Evolutionary conservation across 371 early-diverging fungal species (phyloP).

Genomic region (Quaeritorhiza haematococci): DNA sequence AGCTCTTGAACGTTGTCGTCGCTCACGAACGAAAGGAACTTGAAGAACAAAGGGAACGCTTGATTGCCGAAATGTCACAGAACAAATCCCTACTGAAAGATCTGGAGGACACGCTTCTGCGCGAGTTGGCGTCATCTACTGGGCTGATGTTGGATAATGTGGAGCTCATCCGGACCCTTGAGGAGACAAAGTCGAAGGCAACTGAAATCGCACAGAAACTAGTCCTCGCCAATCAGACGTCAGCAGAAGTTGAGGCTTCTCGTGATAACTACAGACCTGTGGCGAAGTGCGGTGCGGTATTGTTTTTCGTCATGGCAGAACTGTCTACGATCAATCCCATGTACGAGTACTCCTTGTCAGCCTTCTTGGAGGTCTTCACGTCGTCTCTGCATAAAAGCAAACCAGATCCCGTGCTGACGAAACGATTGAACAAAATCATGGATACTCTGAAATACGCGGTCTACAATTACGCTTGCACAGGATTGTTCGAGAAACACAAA

Average conservation of each 20-base stretch:
- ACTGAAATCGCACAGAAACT: conserved; percentile 56
- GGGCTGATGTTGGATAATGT: conserved; percentile 60
- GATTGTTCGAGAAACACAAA: conserved; percentile 56
- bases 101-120: conserved; percentile 50
- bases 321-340: conserved; percentile 57
- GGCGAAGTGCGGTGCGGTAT: conserved; percentile 54
- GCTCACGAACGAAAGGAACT: conserved; percentile 53
- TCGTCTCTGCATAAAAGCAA: conserved; percentile 46
- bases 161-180: conserved; percentile 53
- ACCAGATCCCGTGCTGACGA: conserved; percentile 49
- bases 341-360: conserved; percentile 56
- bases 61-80: conserved; percentile 50
- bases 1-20: conserved; percentile 56
- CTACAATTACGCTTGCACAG: conserved; percentile 58
- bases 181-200: conserved; percentile 58
- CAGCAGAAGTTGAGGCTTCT: conserved; percentile 52
- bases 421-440: conserved; percentile 48
- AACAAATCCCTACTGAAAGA: conserved; percentile 51
- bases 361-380: conserved; percentile 54
- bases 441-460: conserved; percentile 57
- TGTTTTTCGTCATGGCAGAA: conserved; percentile 56
- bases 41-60: conserved; percentile 53
- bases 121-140: conserved; percentile 55
- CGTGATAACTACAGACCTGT: conserved; percentile 53
- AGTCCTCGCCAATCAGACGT: conserved; percentile 53